phyloP scores from a whole-genome alignment of 106 monocot species.

The Gastrodia elata region DNA sequence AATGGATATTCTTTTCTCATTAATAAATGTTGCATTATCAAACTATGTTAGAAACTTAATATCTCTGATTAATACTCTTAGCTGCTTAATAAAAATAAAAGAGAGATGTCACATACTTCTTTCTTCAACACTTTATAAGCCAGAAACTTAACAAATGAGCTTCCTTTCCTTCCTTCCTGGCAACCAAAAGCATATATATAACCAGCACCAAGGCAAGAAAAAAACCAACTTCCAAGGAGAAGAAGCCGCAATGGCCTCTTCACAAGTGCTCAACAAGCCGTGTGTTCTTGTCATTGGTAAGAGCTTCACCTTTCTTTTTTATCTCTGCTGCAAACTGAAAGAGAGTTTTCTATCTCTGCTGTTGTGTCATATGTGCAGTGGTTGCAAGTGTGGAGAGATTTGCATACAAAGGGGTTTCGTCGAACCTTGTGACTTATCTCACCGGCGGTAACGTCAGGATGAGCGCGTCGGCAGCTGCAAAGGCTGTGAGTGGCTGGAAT shows the following conservation, averaged over 20 bases:
- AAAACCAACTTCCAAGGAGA: background rate
- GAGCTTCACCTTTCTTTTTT: background rate
- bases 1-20: no score
- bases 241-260: slow-evolving; percentile 12
- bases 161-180: no score
- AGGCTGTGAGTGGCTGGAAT: slow-evolving; percentile 66
- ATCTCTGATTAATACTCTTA: no score
- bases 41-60: no score
- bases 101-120: no score
- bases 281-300: slow-evolving; percentile 85
- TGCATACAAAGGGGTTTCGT: slow-evolving; percentile 91
- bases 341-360: background rate
- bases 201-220: background rate
- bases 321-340: background rate
- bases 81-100: no score
- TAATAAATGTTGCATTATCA: no score
- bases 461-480: slow-evolving; percentile 82
- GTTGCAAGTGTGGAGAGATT: slow-evolving; percentile 92
- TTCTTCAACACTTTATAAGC: no score
- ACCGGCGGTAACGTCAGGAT: slow-evolving; percentile 51
- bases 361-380: no score
- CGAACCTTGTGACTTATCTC: slow-evolving; percentile 86
- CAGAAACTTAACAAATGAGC: no score
- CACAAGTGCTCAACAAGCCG: slow-evolving; percentile 43
- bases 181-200: no score